These are phyloP conservation scores for Nothophoma quercina DNA, from an alignment of 2,329 filamentous ascomycete species.

Conservation along the genomic window DNA sequence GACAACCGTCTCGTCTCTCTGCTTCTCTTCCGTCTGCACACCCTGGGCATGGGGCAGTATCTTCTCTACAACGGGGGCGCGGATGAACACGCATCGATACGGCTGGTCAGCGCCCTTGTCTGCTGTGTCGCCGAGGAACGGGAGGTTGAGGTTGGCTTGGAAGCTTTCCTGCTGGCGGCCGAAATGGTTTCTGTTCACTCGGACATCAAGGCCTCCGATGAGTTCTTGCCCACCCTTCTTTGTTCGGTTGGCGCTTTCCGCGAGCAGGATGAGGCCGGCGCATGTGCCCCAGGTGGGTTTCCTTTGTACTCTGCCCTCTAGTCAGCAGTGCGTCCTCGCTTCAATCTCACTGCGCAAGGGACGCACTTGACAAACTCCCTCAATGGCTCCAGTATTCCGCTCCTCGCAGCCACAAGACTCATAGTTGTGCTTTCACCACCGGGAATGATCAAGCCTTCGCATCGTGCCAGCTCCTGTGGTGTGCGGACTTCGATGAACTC, in stretches of 20 bases:
- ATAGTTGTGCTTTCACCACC: conserved; percentile 96
- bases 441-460: conserved; percentile 86
- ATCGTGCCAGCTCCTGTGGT: conserved; percentile 70
- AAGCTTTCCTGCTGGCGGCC: conserved; percentile 94
- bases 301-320: conserved; percentile 66
- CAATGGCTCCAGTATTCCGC: conserved; percentile 81
- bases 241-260: conserved; percentile 84
- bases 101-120: conserved; percentile 50
- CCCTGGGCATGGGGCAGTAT: conserved; percentile 65
- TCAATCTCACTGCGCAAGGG: background rate
- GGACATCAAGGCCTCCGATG: conserved; percentile 88
- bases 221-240: conserved; percentile 93
- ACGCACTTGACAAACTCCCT: conserved; percentile 88
- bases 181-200: conserved; percentile 94
- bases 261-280: conserved; percentile 89
- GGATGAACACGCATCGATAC: conserved; percentile 89
- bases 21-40: conserved; percentile 59
- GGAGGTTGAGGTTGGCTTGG: conserved; percentile 74
- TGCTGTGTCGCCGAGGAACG: conserved; percentile 64
- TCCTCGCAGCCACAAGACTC: conserved; percentile 83
- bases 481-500: conserved; percentile 82
- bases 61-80: conserved; percentile 90
- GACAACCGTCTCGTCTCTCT: conserved; percentile 60
- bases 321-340: background rate
- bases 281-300: conserved; percentile 96